These are phyloP conservation scores for Suhomyces canberraensis DNA, from an alignment of 805 yeast species.

Conservation along the genomic window DNA sequence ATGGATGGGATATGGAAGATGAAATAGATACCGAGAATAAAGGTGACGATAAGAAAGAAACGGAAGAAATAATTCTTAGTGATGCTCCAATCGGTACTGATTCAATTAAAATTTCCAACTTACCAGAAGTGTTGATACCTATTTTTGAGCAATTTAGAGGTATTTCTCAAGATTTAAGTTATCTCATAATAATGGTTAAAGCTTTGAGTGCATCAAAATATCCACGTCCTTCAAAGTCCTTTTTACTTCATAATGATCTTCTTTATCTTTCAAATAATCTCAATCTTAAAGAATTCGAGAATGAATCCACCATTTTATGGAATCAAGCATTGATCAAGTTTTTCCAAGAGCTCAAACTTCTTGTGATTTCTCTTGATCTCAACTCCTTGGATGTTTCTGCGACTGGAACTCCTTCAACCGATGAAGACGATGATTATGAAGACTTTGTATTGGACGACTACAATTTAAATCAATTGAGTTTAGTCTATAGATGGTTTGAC, in stretches of 20 bases:
- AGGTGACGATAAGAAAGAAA: background rate
- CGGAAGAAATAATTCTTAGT: background rate
- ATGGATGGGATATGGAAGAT: slow-evolving; percentile 24
- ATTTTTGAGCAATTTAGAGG: slow-evolving; percentile 21
- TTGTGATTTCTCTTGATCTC: slow-evolving; percentile 15
- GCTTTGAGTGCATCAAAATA: slow-evolving; percentile 32
- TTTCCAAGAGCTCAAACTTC: slow-evolving; percentile 16
- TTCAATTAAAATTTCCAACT: slow-evolving; percentile 15
- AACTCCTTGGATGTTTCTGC: slow-evolving; percentile 2
- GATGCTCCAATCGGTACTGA: background rate
- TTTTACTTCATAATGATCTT: slow-evolving; percentile 36
- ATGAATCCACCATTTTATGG: slow-evolving; percentile 19
- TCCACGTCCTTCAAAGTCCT: slow-evolving; percentile 31
- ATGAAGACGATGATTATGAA: slow-evolving; percentile 7
- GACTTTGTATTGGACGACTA: slow-evolving; percentile 18
- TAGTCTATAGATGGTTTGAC: slow-evolving; percentile 23
- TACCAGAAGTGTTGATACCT: slow-evolving; percentile 20
- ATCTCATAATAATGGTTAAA: slow-evolving; percentile 25
- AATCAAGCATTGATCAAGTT: slow-evolving; percentile 16
- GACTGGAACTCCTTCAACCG: background rate
- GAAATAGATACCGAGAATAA: slow-evolving; percentile 2
- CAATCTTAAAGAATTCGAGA: slow-evolving; percentile 11
- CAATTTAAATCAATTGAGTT: slow-evolving; percentile 15
- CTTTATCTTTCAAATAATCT: slow-evolving; percentile 18
- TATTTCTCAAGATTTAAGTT: slow-evolving; percentile 16